These are phyloP conservation scores for Monilinia fructigena DNA, from an alignment of 2,329 filamentous ascomycete genomes.

Conservation along the genomic window DNA sequence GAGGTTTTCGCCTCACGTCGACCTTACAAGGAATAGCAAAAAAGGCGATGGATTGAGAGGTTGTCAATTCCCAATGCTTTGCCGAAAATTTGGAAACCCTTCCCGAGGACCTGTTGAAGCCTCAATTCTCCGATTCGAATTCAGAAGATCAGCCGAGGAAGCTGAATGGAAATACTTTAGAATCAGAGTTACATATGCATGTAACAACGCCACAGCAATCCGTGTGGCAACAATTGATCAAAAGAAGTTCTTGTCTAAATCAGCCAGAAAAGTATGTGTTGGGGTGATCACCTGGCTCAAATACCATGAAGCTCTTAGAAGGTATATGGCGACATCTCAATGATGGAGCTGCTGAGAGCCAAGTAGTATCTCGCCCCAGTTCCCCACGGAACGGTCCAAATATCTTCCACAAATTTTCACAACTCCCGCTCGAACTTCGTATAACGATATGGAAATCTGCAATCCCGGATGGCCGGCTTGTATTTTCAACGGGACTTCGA, in stretches of 20 bases:
- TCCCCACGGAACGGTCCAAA: neutral
- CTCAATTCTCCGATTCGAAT: no score
- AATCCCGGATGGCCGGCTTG: neutral
- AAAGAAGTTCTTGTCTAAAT: no score
- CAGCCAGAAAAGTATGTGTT: no score
- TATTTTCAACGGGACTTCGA: neutral
- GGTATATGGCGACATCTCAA: neutral
- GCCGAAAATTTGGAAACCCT: neutral
- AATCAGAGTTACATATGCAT: no score
- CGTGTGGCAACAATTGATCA: no score
- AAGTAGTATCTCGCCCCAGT: neutral
- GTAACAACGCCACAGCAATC: no score
- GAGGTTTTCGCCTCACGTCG: neutral
- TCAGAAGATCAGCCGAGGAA: no score
- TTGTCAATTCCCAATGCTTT: neutral
- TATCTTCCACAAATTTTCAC: neutral
- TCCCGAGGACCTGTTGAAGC: no score
- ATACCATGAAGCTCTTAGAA: neutral
- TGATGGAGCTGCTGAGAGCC: neutral
- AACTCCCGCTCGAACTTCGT: neutral
- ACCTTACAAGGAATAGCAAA: neutral
- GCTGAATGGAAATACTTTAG: no score
- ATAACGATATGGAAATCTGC: slow-evolving; percentile 6
- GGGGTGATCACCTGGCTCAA: no score
- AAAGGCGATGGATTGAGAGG: neutral